Evolutionary conservation across 2,329 filamentous ascomycete genomes (phyloP).

Genomic region (Aspergillus ustus): DNA sequence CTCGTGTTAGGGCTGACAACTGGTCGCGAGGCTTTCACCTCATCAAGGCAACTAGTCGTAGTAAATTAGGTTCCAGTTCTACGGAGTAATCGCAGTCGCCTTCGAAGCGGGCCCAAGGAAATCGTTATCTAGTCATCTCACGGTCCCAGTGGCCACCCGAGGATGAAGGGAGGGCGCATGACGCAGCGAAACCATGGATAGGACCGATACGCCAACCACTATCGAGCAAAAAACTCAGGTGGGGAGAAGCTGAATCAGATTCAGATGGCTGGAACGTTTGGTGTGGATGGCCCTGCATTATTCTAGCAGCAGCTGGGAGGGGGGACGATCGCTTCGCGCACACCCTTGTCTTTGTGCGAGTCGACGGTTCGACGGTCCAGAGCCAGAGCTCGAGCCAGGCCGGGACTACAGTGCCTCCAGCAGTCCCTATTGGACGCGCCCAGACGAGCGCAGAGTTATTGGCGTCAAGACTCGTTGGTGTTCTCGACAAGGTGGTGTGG

Average conservation of each 20-base stretch:
- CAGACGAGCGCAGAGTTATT: conserved; percentile 16
- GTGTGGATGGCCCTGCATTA: conserved; percentile 17
- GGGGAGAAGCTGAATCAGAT: conserved; percentile 8
- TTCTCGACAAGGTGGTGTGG: conserved; percentile 11
- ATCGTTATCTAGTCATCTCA: background rate
- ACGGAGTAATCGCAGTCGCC: background rate
- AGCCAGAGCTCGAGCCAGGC: conserved; percentile 9
- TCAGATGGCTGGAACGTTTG: conserved; percentile 10
- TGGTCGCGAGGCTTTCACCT: background rate
- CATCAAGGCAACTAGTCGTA: background rate
- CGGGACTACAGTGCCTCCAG: conserved; percentile 15
- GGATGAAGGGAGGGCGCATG: conserved; percentile 20
- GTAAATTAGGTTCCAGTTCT: background rate
- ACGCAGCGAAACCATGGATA: conserved; percentile 21
- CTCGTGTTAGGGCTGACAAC: background rate
- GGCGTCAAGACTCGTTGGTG: conserved; percentile 21
- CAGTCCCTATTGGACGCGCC: conserved; percentile 24
- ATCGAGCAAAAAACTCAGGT: background rate
- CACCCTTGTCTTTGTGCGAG: conserved; percentile 10
- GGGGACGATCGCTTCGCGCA: conserved; percentile 4
- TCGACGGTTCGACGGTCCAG: conserved; percentile 15
- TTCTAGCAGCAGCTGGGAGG: background rate
- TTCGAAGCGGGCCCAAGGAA: conserved; percentile 4
- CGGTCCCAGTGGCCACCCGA: conserved; percentile 8
- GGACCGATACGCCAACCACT: conserved; percentile 12